These are phyloP conservation scores for Fonsecaea monophora DNA, from an alignment of 2,329 filamentous ascomycete genomes.

Conservation along the genomic window DNA sequence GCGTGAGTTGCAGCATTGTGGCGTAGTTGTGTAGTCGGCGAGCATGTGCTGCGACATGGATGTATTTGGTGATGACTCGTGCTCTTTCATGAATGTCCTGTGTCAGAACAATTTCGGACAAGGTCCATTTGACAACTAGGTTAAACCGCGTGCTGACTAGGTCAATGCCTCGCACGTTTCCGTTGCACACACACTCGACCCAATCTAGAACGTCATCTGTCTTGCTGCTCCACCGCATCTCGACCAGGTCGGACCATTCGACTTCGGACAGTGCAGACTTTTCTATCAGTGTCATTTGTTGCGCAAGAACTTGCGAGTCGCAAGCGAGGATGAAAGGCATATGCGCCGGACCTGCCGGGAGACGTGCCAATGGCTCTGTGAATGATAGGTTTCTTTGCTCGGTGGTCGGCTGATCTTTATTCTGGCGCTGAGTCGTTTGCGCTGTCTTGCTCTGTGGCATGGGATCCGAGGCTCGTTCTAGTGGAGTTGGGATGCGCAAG, in stretches of 20 bases:
- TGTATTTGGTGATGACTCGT: slow-evolving; percentile 67
- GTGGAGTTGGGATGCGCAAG: slow-evolving; percentile 42
- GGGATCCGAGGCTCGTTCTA: slow-evolving; percentile 49
- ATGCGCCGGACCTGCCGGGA: slow-evolving; percentile 50
- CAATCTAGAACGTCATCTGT: slow-evolving; percentile 62
- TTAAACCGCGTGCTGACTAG: slow-evolving; percentile 72
- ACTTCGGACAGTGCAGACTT: slow-evolving; percentile 70
- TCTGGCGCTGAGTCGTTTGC: background rate
- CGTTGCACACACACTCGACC: slow-evolving; percentile 66
- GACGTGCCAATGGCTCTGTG: slow-evolving; percentile 21
- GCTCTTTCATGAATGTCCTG: slow-evolving; percentile 64
- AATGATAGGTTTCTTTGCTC: slow-evolving; percentile 9
- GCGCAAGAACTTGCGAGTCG: slow-evolving; percentile 65
- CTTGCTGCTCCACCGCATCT: slow-evolving; percentile 67
- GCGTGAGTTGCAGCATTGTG: slow-evolving; percentile 69
- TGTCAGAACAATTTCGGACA: slow-evolving; percentile 68
- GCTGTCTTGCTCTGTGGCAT: slow-evolving; percentile 32
- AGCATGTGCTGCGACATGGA: slow-evolving; percentile 67
- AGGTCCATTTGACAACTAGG: slow-evolving; percentile 69
- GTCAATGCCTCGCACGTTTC: slow-evolving; percentile 64
- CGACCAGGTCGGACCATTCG: slow-evolving; percentile 70
- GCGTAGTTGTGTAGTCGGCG: slow-evolving; percentile 68
- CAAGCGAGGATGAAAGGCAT: slow-evolving; percentile 69
- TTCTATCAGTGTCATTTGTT: slow-evolving; percentile 70
- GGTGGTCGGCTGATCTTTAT: background rate